A percentile compares a stretch with the other conserved stretches of the same genome.
Evolutionary conservation across 768 basidiomycete genomes (phyloP).

Genomic region (Filobasidium floriforme): DNA sequence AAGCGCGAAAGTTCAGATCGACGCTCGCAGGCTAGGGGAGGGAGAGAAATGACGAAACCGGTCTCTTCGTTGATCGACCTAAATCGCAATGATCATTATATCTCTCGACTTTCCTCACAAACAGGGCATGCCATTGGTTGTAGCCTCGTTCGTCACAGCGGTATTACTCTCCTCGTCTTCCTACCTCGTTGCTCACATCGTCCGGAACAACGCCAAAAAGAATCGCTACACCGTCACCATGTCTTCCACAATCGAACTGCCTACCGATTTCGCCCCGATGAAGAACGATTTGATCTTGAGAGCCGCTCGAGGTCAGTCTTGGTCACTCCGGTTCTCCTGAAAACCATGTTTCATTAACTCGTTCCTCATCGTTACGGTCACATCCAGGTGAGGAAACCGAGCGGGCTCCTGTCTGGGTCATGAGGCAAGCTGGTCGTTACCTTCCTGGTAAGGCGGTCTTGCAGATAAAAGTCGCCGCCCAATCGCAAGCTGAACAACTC

Average conservation of each 20-base stretch:
- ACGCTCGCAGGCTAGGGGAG: too few species aligned
- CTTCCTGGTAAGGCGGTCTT: constrained; percentile 57
- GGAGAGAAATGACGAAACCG: too few species aligned
- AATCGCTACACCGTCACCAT: not conserved
- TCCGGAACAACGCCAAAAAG: not conserved
- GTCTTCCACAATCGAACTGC: not conserved
- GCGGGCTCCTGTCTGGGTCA: constrained; percentile 94
- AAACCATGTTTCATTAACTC: too few species aligned
- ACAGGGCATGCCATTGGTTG: too few species aligned
- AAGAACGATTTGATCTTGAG: constrained; percentile 81
- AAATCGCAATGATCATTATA: too few species aligned
- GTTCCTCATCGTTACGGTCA: not conserved
- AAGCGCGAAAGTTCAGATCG: too few species aligned
- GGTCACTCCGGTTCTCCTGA: not conserved
- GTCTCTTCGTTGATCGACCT: too few species aligned
- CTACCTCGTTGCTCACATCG: not conserved
- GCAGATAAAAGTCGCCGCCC: too few species aligned
- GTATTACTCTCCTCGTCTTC: not conserved
- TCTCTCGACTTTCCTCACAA: too few species aligned
- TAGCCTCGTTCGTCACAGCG: too few species aligned
- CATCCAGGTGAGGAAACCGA: constrained; percentile 71
- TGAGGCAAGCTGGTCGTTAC: constrained; percentile 94
- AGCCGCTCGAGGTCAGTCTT: constrained; percentile 64
- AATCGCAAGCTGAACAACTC: too few species aligned
- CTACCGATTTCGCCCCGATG: constrained; percentile 38